Evolutionary conservation across 1,284 basidiomycete species (phyloP), one percentile per base, ranked within the genome.

Genomic region (Marasmius tenuissimus): DNA sequence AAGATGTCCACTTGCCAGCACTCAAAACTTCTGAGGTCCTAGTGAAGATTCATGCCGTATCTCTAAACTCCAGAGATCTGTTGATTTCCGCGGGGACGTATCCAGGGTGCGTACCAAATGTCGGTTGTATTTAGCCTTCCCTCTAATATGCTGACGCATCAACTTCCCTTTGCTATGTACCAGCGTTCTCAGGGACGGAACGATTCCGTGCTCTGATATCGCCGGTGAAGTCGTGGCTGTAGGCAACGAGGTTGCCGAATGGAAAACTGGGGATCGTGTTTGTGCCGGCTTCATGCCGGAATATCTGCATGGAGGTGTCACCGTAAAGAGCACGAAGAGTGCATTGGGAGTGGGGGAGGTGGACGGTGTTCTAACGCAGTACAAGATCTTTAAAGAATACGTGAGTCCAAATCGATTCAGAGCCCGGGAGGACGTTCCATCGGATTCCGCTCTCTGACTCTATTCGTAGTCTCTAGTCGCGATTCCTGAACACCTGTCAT

Each of bases 191-290:
- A 66, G 69, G 3, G 70, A 81, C 27, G 27, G 27, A 45, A 65
- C 81, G 3, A 76, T 87, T 14, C 85, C 86, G 0, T 76, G 79
- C 68, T 88, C 86, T 4, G 88, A 90, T 66, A 79, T 82, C 63
- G 86, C 88, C 12, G 87, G 88, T 9, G 83, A 87, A 67, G 75
- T 89, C 53, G 72, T 86, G 42, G 76, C 79, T 3, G 69, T 87
- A 18, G 87, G 87, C 4, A 71, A 74, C 40, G 78, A 78, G 12
- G 85, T 86, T n/a, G 78, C 70, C 39, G 70, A 71, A 14, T 87
- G 79, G 79, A 78, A 79, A 61, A 63, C 71, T 3, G 86, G 87
- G 11, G 85, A 89, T 68, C 81, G 84, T n/a, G 85, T 88, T 59
- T 81, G 76, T 55, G 73, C 78, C 3, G 81, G 79, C 66, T 81